phyloP scores from a whole-genome alignment of 352 stramenopile genomes.

The Pythium periplocum region DNA sequence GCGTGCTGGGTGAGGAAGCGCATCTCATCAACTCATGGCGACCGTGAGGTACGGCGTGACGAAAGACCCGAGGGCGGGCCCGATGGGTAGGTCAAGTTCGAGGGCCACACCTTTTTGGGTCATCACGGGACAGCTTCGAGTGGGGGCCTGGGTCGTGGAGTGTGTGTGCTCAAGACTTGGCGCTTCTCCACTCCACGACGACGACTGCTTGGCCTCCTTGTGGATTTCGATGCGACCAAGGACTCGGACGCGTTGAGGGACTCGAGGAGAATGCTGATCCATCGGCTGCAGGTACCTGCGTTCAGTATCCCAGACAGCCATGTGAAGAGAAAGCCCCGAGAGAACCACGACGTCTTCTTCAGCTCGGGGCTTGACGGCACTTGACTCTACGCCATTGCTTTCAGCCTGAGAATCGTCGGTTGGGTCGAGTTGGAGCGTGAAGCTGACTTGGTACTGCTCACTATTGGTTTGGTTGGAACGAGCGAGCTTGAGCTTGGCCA shows the following conservation, averaged over 20 bases:
- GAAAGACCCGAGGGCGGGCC: constrained; percentile 12
- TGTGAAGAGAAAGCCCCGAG: constrained; percentile 26
- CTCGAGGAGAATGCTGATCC: constrained; percentile 5
- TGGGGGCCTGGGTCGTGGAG: not conserved
- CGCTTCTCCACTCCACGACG: no score
- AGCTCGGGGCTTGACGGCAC: constrained; percentile 2
- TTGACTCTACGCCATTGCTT: constrained; percentile 20
- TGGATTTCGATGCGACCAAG: constrained; percentile 3
- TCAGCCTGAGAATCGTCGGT: not conserved
- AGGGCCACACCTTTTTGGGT: constrained; percentile 1
- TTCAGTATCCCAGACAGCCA: constrained; percentile 23
- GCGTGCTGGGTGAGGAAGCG: not conserved
- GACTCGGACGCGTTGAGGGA: constrained; percentile 9
- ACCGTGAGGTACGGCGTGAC: constrained; percentile 18
- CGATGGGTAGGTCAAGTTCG: constrained; percentile 18
- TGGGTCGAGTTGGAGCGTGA: not conserved
- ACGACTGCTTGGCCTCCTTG: not conserved
- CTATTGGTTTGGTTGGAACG: not conserved
- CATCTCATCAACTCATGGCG: not conserved
- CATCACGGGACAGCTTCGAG: constrained; percentile 13
- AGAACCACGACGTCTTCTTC: constrained; percentile 19
- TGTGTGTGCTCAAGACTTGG: no score
- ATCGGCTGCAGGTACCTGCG: constrained; percentile 16
- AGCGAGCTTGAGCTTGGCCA: not conserved
- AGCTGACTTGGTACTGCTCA: not conserved